Evolutionary conservation across 805 yeast species (phyloP).

Genomic region (Yamadazyma insecticola): DNA sequence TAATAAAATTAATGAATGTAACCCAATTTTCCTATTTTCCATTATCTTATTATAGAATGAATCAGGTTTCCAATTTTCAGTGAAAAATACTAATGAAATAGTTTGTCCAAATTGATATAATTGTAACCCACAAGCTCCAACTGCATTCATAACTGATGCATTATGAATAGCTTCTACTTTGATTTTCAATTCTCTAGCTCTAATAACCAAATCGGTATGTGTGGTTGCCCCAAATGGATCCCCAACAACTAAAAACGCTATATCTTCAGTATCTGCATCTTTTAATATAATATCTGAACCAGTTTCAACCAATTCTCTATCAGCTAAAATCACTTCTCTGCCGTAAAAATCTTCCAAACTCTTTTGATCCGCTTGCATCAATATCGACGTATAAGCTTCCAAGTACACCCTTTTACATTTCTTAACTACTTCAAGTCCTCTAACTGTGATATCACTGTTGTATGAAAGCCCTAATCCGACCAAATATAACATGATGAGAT

Average conservation of each 20-base stretch:
- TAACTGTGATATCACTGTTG: constrained; percentile 86
- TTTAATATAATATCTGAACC: constrained; percentile 80
- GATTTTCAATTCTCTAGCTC: constrained; percentile 84
- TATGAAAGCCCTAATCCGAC: constrained; percentile 90
- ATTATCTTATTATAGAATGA: constrained; percentile 83
- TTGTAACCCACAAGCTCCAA: constrained; percentile 96
- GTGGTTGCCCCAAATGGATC: constrained; percentile 99
- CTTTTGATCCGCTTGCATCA: constrained; percentile 84
- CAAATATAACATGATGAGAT: constrained; percentile 77
- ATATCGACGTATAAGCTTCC: constrained; percentile 91
- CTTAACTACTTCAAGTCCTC: constrained; percentile 83
- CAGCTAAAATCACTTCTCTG: constrained; percentile 80
- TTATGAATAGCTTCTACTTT: constrained; percentile 82
- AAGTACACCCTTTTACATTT: constrained; percentile 86
- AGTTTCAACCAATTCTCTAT: constrained; percentile 88
- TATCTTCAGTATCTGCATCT: constrained; percentile 73
- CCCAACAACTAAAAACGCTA: constrained; percentile 94
- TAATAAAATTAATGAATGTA: constrained; percentile 82
- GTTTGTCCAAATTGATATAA: constrained; percentile 95
- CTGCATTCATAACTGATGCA: constrained; percentile 97
- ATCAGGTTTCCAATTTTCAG: constrained; percentile 95
- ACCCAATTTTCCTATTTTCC: constrained; percentile 87
- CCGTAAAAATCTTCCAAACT: constrained; percentile 83
- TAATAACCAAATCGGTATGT: constrained; percentile 86
- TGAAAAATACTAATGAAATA: constrained; percentile 92